Percentiles rank a stretch among this genome's conserved stretches.
Conservation (phyloP, 2,329 filamentous ascomycete species). For the Chaetomium sp. region DNA sequence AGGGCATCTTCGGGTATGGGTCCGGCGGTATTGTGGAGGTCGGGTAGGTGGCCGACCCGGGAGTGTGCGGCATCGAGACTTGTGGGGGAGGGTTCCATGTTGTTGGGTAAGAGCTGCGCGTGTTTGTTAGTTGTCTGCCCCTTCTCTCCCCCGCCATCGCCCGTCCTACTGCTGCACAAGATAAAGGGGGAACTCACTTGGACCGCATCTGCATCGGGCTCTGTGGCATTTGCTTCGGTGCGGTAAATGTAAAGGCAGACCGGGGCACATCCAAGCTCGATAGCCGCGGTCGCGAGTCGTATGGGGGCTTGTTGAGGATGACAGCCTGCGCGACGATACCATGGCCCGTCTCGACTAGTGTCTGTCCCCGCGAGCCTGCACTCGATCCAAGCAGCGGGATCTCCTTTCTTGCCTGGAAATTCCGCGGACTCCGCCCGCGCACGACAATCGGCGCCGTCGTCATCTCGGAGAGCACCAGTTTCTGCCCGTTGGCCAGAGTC, state of each 20-base stretch:
- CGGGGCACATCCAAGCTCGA: conserved; percentile 59
- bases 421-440: conserved; percentile 86
- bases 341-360: conserved; percentile 63
- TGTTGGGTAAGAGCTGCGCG: conserved; percentile 56
- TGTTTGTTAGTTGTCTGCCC: conserved; percentile 36
- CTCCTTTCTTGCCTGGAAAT: conserved; percentile 93
- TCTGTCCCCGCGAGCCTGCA: conserved; percentile 76
- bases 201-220: conserved; percentile 59
- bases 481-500: conserved; percentile 79
- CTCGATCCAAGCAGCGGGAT: conserved; percentile 80
- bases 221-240: conserved; percentile 56
- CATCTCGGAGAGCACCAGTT: conserved; percentile 79
- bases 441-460: conserved; percentile 92
- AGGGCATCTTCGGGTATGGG: conserved; percentile 56
- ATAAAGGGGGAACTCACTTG: conserved; percentile 51
- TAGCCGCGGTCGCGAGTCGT: conserved; percentile 55
- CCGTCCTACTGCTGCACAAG: background rate
- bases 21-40: conserved; percentile 54
- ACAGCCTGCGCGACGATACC: conserved; percentile 62
- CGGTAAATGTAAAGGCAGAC: conserved; percentile 60
- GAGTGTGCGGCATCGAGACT: conserved; percentile 52
- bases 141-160: background rate
- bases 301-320: conserved; percentile 51
- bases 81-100: conserved; percentile 55
- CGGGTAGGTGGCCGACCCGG: conserved; percentile 54